Evolutionary conservation across 768 basidiomycete genomes (phyloP).

Genomic region (Butyriboletus loyo): DNA sequence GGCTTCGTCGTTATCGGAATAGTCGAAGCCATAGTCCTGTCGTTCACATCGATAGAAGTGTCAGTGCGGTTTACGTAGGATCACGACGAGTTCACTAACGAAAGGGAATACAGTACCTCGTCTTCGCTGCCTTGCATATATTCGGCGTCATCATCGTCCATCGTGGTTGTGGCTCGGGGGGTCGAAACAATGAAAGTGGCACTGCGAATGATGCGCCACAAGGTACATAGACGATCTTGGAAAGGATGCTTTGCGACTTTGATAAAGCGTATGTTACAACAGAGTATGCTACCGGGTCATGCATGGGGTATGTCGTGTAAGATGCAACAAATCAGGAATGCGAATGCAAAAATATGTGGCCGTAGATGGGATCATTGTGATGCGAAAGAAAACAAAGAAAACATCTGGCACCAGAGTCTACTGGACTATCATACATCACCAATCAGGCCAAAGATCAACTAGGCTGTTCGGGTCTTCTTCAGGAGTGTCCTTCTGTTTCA

Average conservation of each 20-base stretch:
- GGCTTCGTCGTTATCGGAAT: constrained; percentile 86
- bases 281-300: constrained; percentile 29
- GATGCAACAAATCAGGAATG: constrained; percentile 16
- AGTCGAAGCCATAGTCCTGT: constrained; percentile 95
- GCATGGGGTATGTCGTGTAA: constrained; percentile 16
- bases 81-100: neutral
- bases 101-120: constrained; percentile 49
- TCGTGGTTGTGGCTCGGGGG: constrained; percentile 28
- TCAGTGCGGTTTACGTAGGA: constrained; percentile 2
- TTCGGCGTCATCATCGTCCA: constrained; percentile 94
- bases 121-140: constrained; percentile 90
- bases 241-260: neutral
- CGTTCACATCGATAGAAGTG: constrained; percentile 1
- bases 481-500: constrained; percentile 77
- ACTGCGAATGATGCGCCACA: constrained; percentile 3
- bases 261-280: constrained; percentile 17
- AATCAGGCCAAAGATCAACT: constrained; percentile 62
- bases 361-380: neutral
- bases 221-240: neutral
- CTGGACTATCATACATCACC: constrained; percentile 33
- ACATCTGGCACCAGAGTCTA: neutral
- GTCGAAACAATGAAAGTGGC: constrained; percentile 9
- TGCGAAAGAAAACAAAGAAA: constrained; percentile 1
- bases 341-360: neutral
- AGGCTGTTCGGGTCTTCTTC: constrained; percentile 67